These are phyloP conservation scores for Pseudevernia furfuracea DNA, from an alignment of 495 filamentous ascomycete species.

Conservation along the genomic window DNA sequence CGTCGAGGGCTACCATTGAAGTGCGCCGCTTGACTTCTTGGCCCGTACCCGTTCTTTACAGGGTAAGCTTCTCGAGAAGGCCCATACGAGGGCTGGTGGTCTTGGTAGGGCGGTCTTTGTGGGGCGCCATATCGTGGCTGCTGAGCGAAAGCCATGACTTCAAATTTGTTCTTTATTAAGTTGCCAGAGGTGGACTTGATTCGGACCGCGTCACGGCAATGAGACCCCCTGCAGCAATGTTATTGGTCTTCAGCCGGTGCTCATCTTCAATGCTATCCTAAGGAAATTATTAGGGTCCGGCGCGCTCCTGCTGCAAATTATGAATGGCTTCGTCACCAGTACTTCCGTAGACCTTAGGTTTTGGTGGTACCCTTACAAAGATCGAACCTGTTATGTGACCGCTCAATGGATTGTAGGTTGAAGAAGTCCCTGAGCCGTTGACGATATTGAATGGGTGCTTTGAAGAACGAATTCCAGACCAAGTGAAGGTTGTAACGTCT, in stretches of 20 bases:
- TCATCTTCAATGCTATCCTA: background rate
- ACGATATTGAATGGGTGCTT: background rate
- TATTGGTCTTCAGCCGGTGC: background rate
- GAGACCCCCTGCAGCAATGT: background rate
- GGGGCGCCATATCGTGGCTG: conserved; percentile 15
- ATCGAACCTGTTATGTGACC: background rate
- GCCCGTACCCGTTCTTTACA: conserved; percentile 3
- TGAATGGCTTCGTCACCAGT: background rate
- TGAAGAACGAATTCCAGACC: background rate
- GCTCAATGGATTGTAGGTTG: background rate
- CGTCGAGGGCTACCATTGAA: conserved; percentile 2
- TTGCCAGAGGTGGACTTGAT: background rate
- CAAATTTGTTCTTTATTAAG: background rate
- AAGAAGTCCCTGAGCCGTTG: background rate
- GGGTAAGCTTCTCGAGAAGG: conserved; percentile 13
- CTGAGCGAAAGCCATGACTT: conserved; percentile 16
- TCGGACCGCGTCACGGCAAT: background rate
- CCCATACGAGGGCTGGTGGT: conserved; percentile 13
- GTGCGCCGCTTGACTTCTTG: background rate
- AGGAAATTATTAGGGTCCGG: background rate
- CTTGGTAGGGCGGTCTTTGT: conserved; percentile 6
- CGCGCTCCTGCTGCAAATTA: background rate
- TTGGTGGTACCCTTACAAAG: background rate
- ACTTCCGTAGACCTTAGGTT: background rate
- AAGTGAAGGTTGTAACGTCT: background rate